A percentile compares a stretch with the other conserved stretches of the same genome.
These are phyloP conservation scores for Puccinia polysora DNA, from an alignment of 1,284 basidiomycete species.

Conservation along the genomic window DNA sequence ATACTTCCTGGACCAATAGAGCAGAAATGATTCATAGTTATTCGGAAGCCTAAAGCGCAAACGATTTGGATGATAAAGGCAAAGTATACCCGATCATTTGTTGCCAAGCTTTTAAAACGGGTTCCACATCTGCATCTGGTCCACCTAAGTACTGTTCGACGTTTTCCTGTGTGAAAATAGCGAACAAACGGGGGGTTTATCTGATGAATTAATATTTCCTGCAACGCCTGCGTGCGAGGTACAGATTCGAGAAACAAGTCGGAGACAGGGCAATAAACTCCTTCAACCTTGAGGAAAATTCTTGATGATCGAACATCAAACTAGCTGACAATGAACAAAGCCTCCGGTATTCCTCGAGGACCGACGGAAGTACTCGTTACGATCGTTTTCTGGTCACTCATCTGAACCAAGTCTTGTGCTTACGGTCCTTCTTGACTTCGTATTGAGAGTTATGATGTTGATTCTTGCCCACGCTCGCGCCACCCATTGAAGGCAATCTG, in stretches of 20 bases:
- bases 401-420: no score
- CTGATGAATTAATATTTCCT: not conserved
- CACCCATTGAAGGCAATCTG: no score
- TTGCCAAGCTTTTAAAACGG: constrained; percentile 74
- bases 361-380: constrained; percentile 17
- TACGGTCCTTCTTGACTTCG: no score
- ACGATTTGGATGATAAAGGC: no score
- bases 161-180: constrained; percentile 60
- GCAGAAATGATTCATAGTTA: not conserved
- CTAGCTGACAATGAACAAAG: constrained; percentile 32
- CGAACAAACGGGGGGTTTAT: not conserved
- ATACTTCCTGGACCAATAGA: constrained; percentile 69
- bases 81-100: constrained; percentile 76
- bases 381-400: constrained; percentile 9
- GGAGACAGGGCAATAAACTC: not conserved
- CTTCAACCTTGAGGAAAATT: not conserved
- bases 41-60: not conserved
- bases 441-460: no score
- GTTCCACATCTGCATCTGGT: constrained; percentile 72
- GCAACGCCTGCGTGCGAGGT: not conserved
- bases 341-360: constrained; percentile 28
- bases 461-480: no score
- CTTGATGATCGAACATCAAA: not conserved
- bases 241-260: not conserved
- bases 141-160: constrained; percentile 82